Conservation (phyloP, 148 eudicot species). For the Rheum nobile region DNA sequence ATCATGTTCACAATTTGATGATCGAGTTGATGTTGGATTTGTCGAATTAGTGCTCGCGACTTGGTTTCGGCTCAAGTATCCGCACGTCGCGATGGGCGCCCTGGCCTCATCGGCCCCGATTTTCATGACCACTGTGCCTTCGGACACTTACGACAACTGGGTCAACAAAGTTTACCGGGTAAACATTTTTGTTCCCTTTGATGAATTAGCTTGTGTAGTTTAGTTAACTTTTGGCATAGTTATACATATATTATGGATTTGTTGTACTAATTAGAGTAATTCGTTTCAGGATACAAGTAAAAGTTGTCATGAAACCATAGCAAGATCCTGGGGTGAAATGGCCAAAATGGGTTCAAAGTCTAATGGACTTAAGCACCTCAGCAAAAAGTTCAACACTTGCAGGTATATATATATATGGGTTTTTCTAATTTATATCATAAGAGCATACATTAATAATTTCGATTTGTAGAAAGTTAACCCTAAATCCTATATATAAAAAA, state of each 20-base stretch:
- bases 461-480: too few species aligned
- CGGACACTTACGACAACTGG: background rate
- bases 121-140: constrained; percentile 12
- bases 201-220: too few species aligned
- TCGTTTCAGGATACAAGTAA: background rate
- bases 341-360: background rate
- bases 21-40: background rate
- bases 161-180: constrained; percentile 1
- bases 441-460: too few species aligned
- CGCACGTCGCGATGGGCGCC: constrained; percentile 47
- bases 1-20: background rate
- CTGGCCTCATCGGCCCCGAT: constrained; percentile 51
- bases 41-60: constrained; percentile 29
- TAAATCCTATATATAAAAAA: too few species aligned
- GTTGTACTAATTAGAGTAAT: background rate
- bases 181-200: too few species aligned
- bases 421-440: too few species aligned
- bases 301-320: background rate
- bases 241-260: background rate
- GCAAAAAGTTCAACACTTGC: background rate
- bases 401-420: background rate
- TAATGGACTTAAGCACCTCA: background rate
- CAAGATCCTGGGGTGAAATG: background rate
- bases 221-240: background rate
- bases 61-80: constrained; percentile 54